These are phyloP conservation scores for Reticulascus tulasneorum DNA, from an alignment of 2,329 filamentous ascomycete genomes.

Conservation along the genomic window DNA sequence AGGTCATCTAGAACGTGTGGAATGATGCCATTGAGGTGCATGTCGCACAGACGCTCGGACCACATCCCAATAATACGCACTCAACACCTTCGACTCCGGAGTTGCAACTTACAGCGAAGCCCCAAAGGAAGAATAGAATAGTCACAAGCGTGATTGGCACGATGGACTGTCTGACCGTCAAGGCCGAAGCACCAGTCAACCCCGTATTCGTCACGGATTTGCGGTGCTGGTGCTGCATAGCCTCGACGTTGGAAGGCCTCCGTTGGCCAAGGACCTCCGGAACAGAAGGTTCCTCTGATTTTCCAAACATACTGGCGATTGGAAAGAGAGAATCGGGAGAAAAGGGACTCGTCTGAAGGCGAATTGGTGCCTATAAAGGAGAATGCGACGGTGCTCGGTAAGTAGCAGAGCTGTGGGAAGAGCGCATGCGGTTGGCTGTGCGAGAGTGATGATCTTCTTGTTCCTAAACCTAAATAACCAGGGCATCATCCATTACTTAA, in stretches of 20 bases:
- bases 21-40: background rate
- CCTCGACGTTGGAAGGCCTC: conserved; percentile 15
- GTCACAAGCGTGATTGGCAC: conserved; percentile 59
- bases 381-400: too few relatives aligned
- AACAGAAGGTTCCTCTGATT: conserved; percentile 15
- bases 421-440: too few relatives aligned
- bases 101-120: conserved; percentile 26
- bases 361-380: too few relatives aligned
- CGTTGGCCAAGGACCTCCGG: conserved; percentile 16
- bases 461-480: too few relatives aligned
- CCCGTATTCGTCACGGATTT: conserved; percentile 17
- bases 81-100: too few relatives aligned
- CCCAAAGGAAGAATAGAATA: conserved; percentile 50
- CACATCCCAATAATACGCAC: too few relatives aligned
- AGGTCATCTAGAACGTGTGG: background rate
- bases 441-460: too few relatives aligned
- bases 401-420: too few relatives aligned
- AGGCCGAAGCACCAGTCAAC: conserved; percentile 21
- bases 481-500: too few relatives aligned
- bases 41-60: too few relatives aligned
- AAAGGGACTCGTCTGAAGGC: too few relatives aligned
- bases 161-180: conserved; percentile 64
- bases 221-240: conserved; percentile 11
- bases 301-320: conserved; percentile 17
- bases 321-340: too few relatives aligned